Base-by-base conservation (phyloP, 495 filamentous ascomycete species). In the Penicillium crystallinum region DNA sequence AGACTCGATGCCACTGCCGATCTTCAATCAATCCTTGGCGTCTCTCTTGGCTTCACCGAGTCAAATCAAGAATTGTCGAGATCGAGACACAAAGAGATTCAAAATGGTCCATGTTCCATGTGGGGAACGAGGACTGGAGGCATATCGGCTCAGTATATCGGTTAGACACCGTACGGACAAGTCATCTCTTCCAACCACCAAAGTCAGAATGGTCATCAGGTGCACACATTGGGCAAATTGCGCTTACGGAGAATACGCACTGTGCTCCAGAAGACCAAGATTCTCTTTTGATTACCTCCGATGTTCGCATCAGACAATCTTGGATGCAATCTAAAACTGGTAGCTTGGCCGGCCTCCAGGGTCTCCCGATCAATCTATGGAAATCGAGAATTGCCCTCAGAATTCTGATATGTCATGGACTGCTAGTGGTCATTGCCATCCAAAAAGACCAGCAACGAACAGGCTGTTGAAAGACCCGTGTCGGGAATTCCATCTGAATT, bases 31-130 rank as follows among this genome's bases (percentile, higher is more conserved):
- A 14, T 46, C 15, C 46, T 49, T 49, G 36, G 46, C 25, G 25
- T 22, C 46, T 15, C 3, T 33, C 46, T 49, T 49, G 46, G 46
- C 46, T 31, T 38, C n/a, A 30, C 38, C 8, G 39, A 17, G 31
- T 14, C 10, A 14, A 34, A 12, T 12, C 31, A n/a, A 3, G 11
- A 34, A 34, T 7, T 27, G 23, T n/a, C n/a, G n/a, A n/a, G n/a
- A n/a, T n/a, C n/a, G n/a, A n/a, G n/a, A n/a, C n/a, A n/a, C n/a
- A n/a, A n/a, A n/a, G n/a, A n/a, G n/a, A n/a, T n/a, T n/a, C n/a
- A n/a, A n/a, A n/a, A n/a, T n/a, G n/a, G n/a, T n/a, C n/a, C n/a
- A n/a, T n/a, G n/a, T n/a, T n/a, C n/a, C n/a, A n/a, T n/a, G n/a
- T 27, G 23, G 23, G 23, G 23, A 27, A 27, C 7, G n/a, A n/a